Percentiles rank a stretch among this genome's conserved stretches.
Evolutionary conservation across 805 yeast species (phyloP).

Genomic region (Wilhelminamyces savonicus): DNA sequence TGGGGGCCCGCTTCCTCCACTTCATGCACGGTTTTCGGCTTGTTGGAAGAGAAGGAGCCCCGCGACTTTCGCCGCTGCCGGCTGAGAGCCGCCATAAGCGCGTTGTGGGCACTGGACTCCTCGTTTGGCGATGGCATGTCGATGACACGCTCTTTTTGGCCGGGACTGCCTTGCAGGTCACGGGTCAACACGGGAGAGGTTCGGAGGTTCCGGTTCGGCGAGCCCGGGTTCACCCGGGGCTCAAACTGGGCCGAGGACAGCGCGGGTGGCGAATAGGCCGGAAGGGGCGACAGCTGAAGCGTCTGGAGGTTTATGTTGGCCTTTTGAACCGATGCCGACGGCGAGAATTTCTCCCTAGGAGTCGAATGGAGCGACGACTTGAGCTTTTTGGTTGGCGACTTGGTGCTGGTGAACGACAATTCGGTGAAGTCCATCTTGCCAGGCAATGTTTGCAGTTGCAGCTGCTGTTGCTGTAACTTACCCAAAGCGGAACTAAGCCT

Average conservation of each 20-base stretch:
- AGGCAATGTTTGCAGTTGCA: constrained; percentile 19
- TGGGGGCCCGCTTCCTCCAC: not conserved
- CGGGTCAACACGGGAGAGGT: too few species aligned
- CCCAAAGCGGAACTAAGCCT: constrained; percentile 35
- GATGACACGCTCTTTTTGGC: too few species aligned
- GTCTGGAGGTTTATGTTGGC: constrained; percentile 34
- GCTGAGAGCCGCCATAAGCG: constrained; percentile 36
- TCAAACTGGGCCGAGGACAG: too few species aligned
- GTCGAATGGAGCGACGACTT: constrained; percentile 2
- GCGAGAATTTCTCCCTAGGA: constrained; percentile 9
- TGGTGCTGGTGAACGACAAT: constrained; percentile 11
- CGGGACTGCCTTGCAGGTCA: too few species aligned
- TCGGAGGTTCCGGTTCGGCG: too few species aligned
- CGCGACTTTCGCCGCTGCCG: constrained; percentile 22
- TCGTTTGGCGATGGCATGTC: constrained; percentile 27
- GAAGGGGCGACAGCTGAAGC: constrained; percentile 29
- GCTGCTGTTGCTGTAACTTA: constrained; percentile 24
- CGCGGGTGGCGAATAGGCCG: too few species aligned
- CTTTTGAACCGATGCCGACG: constrained; percentile 15
- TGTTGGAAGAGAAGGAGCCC: constrained; percentile 7
- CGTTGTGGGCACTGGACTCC: constrained; percentile 40
- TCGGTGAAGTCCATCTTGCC: constrained; percentile 26
- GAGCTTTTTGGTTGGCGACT: constrained; percentile 17
- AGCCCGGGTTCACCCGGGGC: too few species aligned
- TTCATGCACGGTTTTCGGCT: not conserved